A percentile compares a stretch with the other conserved stretches of the same genome.
Evolutionary conservation across 768 basidiomycete genomes (phyloP).

Genomic region (Podaxis pistillaris): DNA sequence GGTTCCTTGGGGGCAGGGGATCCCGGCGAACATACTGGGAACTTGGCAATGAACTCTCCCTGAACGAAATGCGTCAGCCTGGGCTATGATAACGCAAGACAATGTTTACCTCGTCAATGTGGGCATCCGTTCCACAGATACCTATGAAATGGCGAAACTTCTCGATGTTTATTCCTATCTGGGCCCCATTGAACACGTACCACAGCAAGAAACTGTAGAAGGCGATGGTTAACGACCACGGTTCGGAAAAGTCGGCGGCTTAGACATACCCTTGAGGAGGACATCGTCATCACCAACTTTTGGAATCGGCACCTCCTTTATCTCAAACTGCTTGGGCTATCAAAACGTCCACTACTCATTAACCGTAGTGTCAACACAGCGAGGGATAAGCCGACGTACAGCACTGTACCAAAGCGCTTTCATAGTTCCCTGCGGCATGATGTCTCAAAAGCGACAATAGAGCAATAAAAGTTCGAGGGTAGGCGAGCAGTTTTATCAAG

Average conservation of each 20-base stretch:
- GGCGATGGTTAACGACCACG: neutral
- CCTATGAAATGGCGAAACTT: neutral
- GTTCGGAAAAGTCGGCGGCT: neutral
- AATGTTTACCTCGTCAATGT: slow-evolving; percentile 43
- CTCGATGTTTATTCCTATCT: neutral
- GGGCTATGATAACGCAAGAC: neutral
- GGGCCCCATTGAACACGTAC: slow-evolving; percentile 19
- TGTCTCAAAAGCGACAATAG: neutral
- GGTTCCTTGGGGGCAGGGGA: neutral
- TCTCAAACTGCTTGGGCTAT: slow-evolving; percentile 50
- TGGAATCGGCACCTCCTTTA: slow-evolving; percentile 51
- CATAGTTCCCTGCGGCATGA: slow-evolving; percentile 15
- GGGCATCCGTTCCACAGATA: slow-evolving; percentile 66
- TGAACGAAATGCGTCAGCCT: slow-evolving; percentile 21
- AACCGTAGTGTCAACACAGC: neutral
- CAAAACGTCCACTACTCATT: neutral
- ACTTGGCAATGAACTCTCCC: slow-evolving; percentile 71
- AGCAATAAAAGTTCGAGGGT: neutral
- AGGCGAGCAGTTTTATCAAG: neutral
- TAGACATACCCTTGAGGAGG: slow-evolving; percentile 50
- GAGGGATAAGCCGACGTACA: slow-evolving; percentile 4
- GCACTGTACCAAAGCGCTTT: slow-evolving; percentile 19
- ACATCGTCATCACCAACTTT: slow-evolving; percentile 53
- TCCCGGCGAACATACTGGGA: slow-evolving; percentile 46
- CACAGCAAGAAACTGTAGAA: slow-evolving; percentile 35